Percentiles rank a stretch among this genome's conserved stretches.
phyloP scores from a whole-genome alignment of 2,329 filamentous ascomycete genomes.

The Trichoderma koningii region DNA sequence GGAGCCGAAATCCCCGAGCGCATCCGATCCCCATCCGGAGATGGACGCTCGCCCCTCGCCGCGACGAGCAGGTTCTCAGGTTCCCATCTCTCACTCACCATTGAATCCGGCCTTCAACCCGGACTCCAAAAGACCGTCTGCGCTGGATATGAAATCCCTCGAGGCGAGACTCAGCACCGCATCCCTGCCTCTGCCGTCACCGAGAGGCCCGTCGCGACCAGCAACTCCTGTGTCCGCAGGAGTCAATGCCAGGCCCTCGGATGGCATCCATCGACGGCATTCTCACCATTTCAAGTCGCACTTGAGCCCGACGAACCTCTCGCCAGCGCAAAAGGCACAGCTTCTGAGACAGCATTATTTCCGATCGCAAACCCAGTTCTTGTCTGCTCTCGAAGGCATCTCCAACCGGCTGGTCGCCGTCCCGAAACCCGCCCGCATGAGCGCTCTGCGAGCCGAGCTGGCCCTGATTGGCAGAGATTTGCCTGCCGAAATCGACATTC shows the following conservation, averaged over 20 bases:
- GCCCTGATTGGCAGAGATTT: slow-evolving; percentile 79
- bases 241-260: slow-evolving; percentile 47
- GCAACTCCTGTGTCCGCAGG: slow-evolving; percentile 61
- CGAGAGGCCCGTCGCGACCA: slow-evolving; percentile 55
- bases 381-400: slow-evolving; percentile 79
- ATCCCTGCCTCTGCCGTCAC: slow-evolving; percentile 65
- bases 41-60: slow-evolving; percentile 36
- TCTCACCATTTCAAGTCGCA: slow-evolving; percentile 62
- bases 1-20: slow-evolving; percentile 51
- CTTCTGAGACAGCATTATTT: slow-evolving; percentile 81
- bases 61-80: slow-evolving; percentile 33
- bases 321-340: slow-evolving; percentile 66
- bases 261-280: slow-evolving; percentile 59
- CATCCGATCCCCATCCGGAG: slow-evolving; percentile 43
- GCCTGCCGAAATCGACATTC: slow-evolving; percentile 81
- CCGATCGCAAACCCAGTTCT: slow-evolving; percentile 75
- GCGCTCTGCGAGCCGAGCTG: slow-evolving; percentile 77
- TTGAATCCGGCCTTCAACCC: slow-evolving; percentile 28
- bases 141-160: slow-evolving; percentile 55
- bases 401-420: slow-evolving; percentile 82
- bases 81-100: slow-evolving; percentile 32
- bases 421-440: slow-evolving; percentile 78
- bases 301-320: slow-evolving; percentile 63
- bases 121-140: slow-evolving; percentile 48
- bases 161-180: slow-evolving; percentile 69